Conservation (phyloP, 805 yeast genomes). For the Ogataea degrootiae region DNA sequence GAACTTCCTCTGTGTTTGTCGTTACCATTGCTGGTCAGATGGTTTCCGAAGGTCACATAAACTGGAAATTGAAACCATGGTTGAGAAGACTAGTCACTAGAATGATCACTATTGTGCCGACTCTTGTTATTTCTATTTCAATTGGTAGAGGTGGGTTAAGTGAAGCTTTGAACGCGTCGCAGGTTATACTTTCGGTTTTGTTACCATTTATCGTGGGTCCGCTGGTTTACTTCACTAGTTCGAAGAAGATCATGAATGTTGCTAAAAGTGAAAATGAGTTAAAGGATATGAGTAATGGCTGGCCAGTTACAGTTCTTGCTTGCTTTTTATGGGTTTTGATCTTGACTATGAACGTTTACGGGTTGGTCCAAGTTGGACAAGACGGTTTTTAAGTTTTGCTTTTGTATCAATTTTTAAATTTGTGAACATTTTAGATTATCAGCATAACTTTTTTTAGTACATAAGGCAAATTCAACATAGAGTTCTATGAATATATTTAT, state of each 20-base stretch:
- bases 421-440: background rate
- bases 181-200: constrained; percentile 70
- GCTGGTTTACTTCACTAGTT: constrained; percentile 69
- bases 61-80: constrained; percentile 81
- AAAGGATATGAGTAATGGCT: constrained; percentile 54
- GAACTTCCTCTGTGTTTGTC: constrained; percentile 82
- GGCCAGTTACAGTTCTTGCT: constrained; percentile 49
- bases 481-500: too few relatives aligned
- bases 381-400: constrained; percentile 6
- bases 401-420: background rate
- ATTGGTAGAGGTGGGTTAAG: constrained; percentile 67
- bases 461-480: too few relatives aligned
- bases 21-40: constrained; percentile 90
- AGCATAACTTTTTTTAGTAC: too few relatives aligned
- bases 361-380: constrained; percentile 36
- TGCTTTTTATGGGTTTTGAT: constrained; percentile 63
- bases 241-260: constrained; percentile 58
- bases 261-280: constrained; percentile 26
- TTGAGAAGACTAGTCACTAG: constrained; percentile 69
- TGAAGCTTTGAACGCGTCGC: constrained; percentile 73
- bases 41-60: constrained; percentile 79
- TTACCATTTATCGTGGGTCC: constrained; percentile 81
- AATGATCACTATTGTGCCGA: constrained; percentile 68
- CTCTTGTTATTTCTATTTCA: constrained; percentile 57
- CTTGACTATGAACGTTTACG: constrained; percentile 60